phyloP scores from a whole-genome alignment of 768 basidiomycete species.

The Gyrodon lividus region DNA sequence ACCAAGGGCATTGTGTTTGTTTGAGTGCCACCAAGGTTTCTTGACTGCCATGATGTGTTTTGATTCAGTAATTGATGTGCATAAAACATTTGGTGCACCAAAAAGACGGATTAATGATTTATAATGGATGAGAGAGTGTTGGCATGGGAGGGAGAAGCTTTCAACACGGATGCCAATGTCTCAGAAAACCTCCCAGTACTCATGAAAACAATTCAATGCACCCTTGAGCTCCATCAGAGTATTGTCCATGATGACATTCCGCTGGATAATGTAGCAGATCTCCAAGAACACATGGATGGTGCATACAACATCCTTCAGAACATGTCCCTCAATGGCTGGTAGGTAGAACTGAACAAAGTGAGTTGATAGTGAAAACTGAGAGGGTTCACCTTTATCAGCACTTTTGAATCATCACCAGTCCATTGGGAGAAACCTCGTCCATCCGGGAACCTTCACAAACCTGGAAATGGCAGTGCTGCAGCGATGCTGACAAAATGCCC shows the following conservation, averaged over 20 bases:
- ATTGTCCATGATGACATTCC: constrained; percentile 16
- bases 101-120: constrained; percentile 19
- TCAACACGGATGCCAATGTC: constrained; percentile 12
- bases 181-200: constrained; percentile 15
- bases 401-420: constrained; percentile 16
- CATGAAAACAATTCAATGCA: constrained; percentile 21
- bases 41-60: constrained; percentile 38
- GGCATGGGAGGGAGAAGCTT: constrained; percentile 27
- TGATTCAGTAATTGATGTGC: constrained; percentile 36
- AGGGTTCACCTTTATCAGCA: constrained; percentile 32
- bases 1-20: constrained; percentile 13
- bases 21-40: constrained; percentile 32
- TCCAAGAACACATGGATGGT: constrained; percentile 23
- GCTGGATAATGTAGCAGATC: constrained; percentile 32
- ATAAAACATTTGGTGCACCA: constrained; percentile 35
- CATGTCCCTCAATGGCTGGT: constrained; percentile 21
- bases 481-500: constrained; percentile 4
- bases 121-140: constrained; percentile 34
- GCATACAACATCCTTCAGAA: constrained; percentile 15
- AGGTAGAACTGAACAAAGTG: constrained; percentile 22
- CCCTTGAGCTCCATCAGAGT: constrained; percentile 16
- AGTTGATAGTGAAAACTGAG: not conserved
- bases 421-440: constrained; percentile 1
- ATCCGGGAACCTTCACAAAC: not conserved
- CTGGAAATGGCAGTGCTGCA: not conserved